Evolutionary conservation across 2,329 filamentous ascomycete genomes (phyloP).

Genomic region (Trichoderma guizhouense): DNA sequence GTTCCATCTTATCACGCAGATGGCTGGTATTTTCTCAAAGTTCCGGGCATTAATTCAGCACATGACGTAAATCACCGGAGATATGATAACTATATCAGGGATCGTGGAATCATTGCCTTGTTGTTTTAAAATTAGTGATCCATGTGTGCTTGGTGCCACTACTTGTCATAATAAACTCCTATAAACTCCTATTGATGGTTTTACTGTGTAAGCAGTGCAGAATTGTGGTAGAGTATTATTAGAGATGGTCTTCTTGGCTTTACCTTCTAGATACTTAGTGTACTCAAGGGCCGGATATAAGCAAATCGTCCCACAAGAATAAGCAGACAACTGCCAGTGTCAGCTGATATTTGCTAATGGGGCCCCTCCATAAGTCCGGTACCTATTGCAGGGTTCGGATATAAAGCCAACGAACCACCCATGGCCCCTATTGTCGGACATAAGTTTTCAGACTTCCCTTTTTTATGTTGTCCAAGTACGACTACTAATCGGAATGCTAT

Average conservation of each 20-base stretch:
- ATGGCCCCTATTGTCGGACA: background rate
- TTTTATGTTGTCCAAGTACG: background rate
- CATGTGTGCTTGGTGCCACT: background rate
- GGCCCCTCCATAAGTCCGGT: background rate
- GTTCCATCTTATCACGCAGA: background rate
- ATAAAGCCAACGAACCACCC: background rate
- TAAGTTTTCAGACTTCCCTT: background rate
- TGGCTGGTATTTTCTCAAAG: background rate
- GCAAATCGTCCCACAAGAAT: background rate
- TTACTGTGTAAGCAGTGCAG: background rate
- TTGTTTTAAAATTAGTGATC: background rate
- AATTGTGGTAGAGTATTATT: background rate
- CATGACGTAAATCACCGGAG: background rate
- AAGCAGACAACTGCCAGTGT: background rate
- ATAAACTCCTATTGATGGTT: background rate
- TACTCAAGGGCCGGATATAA: background rate
- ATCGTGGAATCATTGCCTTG: background rate
- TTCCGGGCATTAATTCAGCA: background rate
- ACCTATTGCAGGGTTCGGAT: background rate
- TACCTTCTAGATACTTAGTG: background rate
- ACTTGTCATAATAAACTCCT: background rate
- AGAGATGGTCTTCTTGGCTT: background rate
- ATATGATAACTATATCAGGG: background rate
- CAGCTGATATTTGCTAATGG: background rate
- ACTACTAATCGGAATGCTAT: background rate